Evolutionary conservation across 1,284 basidiomycete species (phyloP).

Genomic region (Malassezia caprae): DNA sequence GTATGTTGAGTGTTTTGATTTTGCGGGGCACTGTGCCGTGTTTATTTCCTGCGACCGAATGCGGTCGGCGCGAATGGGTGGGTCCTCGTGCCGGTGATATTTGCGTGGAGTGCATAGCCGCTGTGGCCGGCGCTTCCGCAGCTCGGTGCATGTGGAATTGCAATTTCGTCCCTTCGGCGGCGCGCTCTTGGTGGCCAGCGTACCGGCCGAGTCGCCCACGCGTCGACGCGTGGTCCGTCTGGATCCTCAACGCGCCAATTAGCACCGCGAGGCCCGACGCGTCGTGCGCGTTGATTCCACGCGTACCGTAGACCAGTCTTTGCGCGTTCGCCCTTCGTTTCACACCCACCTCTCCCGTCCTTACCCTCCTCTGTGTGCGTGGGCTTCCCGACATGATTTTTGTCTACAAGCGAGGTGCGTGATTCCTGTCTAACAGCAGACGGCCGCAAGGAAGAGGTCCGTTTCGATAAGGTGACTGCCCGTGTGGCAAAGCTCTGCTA

Average conservation of each 20-base stretch:
- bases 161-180: not conserved
- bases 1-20: not conserved
- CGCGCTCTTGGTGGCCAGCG: not conserved
- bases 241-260: slow-evolving; percentile 2
- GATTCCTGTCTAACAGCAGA: slow-evolving; percentile 18
- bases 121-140: not conserved
- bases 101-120: not conserved
- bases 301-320: not conserved
- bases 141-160: not conserved
- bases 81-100: not conserved
- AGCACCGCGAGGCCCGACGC: not conserved
- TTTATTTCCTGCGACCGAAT: not conserved
- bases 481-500: slow-evolving; percentile 93
- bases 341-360: not conserved
- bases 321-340: not conserved
- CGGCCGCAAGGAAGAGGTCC: slow-evolving; percentile 44
- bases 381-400: slow-evolving; percentile 31
- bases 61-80: not conserved
- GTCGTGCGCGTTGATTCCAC: not conserved
- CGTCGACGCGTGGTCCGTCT: not conserved
- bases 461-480: slow-evolving; percentile 52
- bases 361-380: not conserved
- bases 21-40: not conserved
- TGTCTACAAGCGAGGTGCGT: slow-evolving; percentile 46
- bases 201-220: not conserved